phyloP scores from a whole-genome alignment of 2,329 filamentous ascomycete genomes.

The Akanthomyces uredinophilus region DNA sequence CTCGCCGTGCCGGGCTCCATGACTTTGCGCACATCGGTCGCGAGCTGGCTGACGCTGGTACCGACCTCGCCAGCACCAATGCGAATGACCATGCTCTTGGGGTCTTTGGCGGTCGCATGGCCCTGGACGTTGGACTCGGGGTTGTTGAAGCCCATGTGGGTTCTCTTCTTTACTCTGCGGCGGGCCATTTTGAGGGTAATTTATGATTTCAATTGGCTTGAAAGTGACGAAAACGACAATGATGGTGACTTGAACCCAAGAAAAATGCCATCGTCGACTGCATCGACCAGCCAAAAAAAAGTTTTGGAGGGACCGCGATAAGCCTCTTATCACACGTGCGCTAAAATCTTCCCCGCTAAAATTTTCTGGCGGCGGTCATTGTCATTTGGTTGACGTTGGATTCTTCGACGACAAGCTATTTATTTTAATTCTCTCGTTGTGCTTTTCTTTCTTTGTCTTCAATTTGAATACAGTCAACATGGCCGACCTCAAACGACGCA shows the following conservation, averaged over 20 bases:
- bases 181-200: conserved; percentile 59
- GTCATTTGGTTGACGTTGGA: background rate
- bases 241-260: conserved; percentile 11
- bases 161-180: conserved; percentile 80
- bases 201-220: background rate
- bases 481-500: conserved; percentile 38
- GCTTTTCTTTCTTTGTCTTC: background rate
- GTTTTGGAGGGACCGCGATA: conserved; percentile 28
- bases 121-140: conserved; percentile 52
- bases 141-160: conserved; percentile 65
- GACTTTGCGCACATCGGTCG: conserved; percentile 82
- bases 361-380: conserved; percentile 20
- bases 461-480: conserved; percentile 23
- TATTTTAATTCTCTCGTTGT: no score
- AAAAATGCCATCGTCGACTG: background rate
- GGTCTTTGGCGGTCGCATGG: conserved; percentile 61
- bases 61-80: conserved; percentile 93
- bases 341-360: conserved; percentile 27
- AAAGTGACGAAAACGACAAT: background rate
- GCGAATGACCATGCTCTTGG: conserved; percentile 98
- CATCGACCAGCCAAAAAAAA: conserved; percentile 23
- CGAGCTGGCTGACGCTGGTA: conserved; percentile 83
- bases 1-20: conserved; percentile 95
- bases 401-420: background rate
- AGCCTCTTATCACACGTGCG: conserved; percentile 16